Conservation (phyloP, 768 basidiomycete genomes). For the Kwoniella botswanensis region DNA sequence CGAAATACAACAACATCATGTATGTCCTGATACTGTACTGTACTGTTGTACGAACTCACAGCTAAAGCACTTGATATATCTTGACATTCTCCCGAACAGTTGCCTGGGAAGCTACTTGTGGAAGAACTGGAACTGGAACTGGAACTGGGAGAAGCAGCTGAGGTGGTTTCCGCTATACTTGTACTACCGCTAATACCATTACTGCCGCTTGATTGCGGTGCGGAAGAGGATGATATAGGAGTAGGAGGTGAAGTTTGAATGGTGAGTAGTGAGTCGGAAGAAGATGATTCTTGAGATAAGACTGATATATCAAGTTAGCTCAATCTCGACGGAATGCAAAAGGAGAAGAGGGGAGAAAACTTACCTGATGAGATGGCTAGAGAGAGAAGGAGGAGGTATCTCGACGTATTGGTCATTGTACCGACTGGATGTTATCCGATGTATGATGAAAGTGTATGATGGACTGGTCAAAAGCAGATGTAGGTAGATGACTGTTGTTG, state of each 20-base stretch:
- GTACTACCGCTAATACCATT: neutral
- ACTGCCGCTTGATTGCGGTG: neutral
- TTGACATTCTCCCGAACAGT: conserved; percentile 8
- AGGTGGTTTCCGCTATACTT: conserved; percentile 5
- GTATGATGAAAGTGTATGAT: too few relatives aligned
- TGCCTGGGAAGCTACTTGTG: conserved; percentile 7
- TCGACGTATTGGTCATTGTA: neutral
- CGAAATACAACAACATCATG: neutral
- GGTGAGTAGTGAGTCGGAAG: conserved; percentile 15
- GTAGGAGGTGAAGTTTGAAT: conserved; percentile 29
- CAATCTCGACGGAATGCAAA: neutral
- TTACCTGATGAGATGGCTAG: conserved; percentile 8
- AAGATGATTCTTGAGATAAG: conserved; percentile 11
- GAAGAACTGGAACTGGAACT: neutral
- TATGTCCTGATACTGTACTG: neutral
- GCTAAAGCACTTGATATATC: conserved; percentile 16
- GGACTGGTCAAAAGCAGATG: too few relatives aligned
- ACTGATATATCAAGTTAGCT: neutral
- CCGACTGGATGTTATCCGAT: too few relatives aligned
- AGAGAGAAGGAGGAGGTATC: neutral
- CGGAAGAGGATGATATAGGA: neutral
- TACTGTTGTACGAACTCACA: conserved; percentile 10
- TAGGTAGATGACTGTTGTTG: too few relatives aligned
- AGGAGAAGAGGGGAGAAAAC: neutral
- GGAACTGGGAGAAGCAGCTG: conserved; percentile 4